Evolutionary conservation across 495 filamentous ascomycete genomes (phyloP).

Genomic region (Tricharina praecox): DNA sequence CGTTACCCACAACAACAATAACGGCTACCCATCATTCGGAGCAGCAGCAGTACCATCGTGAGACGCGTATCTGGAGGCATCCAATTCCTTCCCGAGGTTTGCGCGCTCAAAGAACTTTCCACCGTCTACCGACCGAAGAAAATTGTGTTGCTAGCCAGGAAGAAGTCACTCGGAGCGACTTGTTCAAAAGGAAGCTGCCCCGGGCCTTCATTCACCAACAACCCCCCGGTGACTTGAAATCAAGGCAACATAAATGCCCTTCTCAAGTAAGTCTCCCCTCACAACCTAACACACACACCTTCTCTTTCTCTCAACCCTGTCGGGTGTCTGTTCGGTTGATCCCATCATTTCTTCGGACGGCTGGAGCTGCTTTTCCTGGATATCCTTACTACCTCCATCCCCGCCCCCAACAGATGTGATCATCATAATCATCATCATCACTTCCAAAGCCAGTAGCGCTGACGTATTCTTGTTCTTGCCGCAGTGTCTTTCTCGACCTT

Average conservation of each 20-base stretch:
- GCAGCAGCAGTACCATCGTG: no score
- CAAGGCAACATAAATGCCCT: conserved; percentile 13
- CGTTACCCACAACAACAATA: no score
- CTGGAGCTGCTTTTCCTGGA: background rate
- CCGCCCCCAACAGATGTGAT: no score
- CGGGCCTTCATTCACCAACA: background rate
- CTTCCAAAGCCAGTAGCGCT: background rate
- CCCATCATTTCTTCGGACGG: background rate
- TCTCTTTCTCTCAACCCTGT: background rate
- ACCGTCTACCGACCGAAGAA: background rate
- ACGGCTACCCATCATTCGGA: no score
- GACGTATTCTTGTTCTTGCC: background rate
- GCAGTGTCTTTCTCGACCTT: conserved; percentile 12
- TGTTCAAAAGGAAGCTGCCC: background rate
- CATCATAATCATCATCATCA: no score
- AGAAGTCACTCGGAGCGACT: background rate
- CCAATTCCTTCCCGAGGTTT: background rate
- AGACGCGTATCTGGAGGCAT: no score
- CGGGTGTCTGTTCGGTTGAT: background rate
- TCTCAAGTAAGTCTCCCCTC: conserved; percentile 5
- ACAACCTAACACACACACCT: background rate
- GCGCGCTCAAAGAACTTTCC: background rate
- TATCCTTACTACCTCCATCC: no score
- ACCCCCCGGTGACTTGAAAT: background rate
- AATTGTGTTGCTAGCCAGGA: background rate